Percentiles rank a stretch among this genome's conserved stretches.
phyloP scores from a whole-genome alignment of 2,329 filamentous ascomycete genomes.

The Pleomassaria siparia region DNA sequence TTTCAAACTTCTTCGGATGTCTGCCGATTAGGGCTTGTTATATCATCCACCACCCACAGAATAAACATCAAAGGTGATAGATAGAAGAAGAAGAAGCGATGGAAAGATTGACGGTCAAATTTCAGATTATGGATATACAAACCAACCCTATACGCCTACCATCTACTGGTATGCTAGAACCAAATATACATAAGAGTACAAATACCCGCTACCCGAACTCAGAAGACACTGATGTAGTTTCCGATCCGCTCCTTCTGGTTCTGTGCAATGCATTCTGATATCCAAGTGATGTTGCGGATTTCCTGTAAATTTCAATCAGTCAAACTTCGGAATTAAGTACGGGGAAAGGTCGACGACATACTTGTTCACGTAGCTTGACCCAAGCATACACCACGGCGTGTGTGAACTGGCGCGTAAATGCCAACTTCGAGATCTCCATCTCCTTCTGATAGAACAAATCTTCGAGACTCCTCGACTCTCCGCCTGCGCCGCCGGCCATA shows the following conservation, averaged over 20 bases:
- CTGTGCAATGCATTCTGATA: constrained; percentile 98
- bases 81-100: neutral
- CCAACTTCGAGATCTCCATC: constrained; percentile 95
- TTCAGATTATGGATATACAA: constrained; percentile 1
- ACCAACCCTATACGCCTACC: constrained; percentile 1
- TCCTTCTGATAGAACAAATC: constrained; percentile 99
- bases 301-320: constrained; percentile 61
- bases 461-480: constrained; percentile 86
- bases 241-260: constrained; percentile 99
- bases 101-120: neutral
- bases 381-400: constrained; percentile 94
- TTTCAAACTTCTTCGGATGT: no score
- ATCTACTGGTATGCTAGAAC: neutral
- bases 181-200: constrained; percentile 1
- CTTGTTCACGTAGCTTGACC: constrained; percentile 97
- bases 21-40: no score
- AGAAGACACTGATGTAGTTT: constrained; percentile 97
- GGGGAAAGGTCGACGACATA: constrained; percentile 48
- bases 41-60: no score
- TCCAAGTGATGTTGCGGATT: constrained; percentile 99
- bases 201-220: neutral
- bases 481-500: constrained; percentile 76
- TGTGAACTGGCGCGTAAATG: constrained; percentile 95
- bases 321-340: neutral
- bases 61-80: no score